Conservation (phyloP, 257 asterid genomes). For the Nicotiana knightiana region DNA sequence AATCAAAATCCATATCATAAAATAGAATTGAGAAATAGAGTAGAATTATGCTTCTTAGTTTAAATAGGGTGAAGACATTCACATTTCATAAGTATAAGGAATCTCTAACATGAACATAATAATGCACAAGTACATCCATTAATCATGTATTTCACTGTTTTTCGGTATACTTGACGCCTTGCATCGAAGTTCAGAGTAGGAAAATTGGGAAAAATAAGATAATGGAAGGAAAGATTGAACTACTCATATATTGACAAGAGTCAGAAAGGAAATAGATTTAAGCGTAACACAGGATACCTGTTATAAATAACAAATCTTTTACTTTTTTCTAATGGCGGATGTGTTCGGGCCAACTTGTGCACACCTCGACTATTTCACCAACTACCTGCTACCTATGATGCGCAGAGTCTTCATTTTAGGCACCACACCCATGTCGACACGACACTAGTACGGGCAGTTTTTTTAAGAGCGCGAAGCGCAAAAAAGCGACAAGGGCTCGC, state of each 20-base stretch:
- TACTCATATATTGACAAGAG: not conserved
- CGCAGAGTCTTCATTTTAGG: no score
- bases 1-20: not conserved
- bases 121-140: not conserved
- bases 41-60: not conserved
- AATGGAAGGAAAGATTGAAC: not conserved
- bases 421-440: no score
- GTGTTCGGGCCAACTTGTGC: no score
- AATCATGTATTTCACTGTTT: not conserved
- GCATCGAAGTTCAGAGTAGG: not conserved
- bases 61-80: not conserved
- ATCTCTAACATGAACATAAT: not conserved
- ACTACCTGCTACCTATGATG: no score
- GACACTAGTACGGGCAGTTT: no score
- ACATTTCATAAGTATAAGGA: not conserved
- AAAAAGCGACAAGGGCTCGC: no score
- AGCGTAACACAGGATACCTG: not conserved
- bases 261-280: not conserved
- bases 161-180: not conserved
- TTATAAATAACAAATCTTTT: not conserved
- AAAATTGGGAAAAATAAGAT: not conserved
- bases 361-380: no score
- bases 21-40: not conserved
- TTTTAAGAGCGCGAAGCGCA: no score
- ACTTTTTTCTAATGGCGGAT: no score